Evolutionary conservation across 2,329 filamentous ascomycete genomes (phyloP), one percentile per base, ranked within the genome.

Genomic region (Daldinia sp.): DNA sequence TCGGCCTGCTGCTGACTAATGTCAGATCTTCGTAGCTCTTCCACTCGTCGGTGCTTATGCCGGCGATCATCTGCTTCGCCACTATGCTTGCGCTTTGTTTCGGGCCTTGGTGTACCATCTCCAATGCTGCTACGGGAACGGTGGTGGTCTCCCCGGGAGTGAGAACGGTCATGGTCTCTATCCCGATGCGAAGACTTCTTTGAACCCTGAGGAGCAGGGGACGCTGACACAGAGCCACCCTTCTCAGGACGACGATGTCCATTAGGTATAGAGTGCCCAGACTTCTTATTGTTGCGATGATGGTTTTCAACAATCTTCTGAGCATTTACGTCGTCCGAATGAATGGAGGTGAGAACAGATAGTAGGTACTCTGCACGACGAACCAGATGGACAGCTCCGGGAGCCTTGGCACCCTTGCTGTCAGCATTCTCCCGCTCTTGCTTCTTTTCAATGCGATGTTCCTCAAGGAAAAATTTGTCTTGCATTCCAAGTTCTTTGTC

Each of bases 381-480:
- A 60, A 98, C 95, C 50, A 99, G 89, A 78, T 99, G 96, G 30
- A 99, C 96, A 23, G 96, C 95, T n/a, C 96, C 96, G 3, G 96
- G 96, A 2, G 95, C 97, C 76, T 97, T 97, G 39, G 93, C 92
- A 69, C 91, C 90, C 75, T 93, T 94, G 63, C 91, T 92, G 18
- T 93, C 91, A 15, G 84, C 88, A 75, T 93, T 93, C 76, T 86
- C 92, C 39, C 96, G 91, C 79, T 98, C 94, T 75, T 96, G 94
- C 79, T 98, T 98, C 82, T 97, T 96, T 79, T 97, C 96, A 18
- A 98, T 95, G n/a, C 95, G 92, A 79, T 98, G 94, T 80, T 99
- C 97, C 78, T 99, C 96, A 1, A 99, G 83, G 82, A 97, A 99
- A 78, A 98, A 93, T 77, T 98, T 98, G 75, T 97, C 94, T 1